These are phyloP conservation scores for Trametes cingulata DNA, from an alignment of 768 basidiomycete species.

Conservation along the genomic window DNA sequence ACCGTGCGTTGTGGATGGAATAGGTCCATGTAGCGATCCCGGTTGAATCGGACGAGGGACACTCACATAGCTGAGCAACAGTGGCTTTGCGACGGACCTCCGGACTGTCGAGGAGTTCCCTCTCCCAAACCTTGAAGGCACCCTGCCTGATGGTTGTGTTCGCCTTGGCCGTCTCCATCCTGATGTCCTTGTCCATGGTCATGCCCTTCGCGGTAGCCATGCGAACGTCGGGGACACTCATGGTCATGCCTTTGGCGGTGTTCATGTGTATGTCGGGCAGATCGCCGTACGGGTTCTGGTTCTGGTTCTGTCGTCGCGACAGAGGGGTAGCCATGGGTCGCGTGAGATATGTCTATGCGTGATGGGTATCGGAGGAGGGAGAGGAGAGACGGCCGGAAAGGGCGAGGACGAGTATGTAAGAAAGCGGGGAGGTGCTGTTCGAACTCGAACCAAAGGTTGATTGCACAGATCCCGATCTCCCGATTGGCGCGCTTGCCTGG, in stretches of 20 bases:
- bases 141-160: conserved; percentile 54
- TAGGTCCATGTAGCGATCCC: not conserved
- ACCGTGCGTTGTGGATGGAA: not conserved
- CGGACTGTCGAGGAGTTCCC: conserved; percentile 74
- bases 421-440: not conserved
- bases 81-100: conserved; percentile 96
- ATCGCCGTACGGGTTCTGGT: conserved; percentile 40
- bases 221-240: conserved; percentile 49
- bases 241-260: conserved; percentile 64
- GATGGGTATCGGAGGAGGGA: not conserved
- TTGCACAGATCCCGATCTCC: not conserved
- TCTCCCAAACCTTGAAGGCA: conserved; percentile 79
- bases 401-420: not conserved
- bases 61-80: conserved; percentile 92
- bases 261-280: conserved; percentile 75
- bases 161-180: conserved; percentile 66
- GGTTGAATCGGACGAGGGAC: not conserved
- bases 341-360: not conserved
- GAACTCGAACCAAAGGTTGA: not conserved
- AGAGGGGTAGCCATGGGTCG: conserved; percentile 5
- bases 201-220: conserved; percentile 67
- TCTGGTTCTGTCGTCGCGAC: conserved; percentile 1
- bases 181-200: conserved; percentile 53
- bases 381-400: not conserved
- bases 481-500: not conserved